Conservation (phyloP, 1,284 basidiomycete species). For the Phellopilus nigrolimitatus region DNA sequence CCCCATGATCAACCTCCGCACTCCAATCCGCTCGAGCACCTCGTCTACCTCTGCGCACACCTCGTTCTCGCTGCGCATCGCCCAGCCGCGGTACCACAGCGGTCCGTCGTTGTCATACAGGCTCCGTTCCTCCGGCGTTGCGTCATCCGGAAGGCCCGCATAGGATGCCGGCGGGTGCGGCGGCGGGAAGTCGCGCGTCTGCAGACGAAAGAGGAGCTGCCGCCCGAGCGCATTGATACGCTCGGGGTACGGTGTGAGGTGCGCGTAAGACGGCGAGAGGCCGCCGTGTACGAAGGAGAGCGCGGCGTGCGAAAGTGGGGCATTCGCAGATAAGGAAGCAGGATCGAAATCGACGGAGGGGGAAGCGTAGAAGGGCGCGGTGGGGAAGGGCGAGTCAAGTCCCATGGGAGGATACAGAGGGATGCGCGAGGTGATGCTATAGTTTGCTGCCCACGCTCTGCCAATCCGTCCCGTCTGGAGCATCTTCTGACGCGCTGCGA, state of each 20-base stretch:
- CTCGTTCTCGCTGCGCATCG: conserved; percentile 60
- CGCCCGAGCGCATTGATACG: conserved; percentile 71
- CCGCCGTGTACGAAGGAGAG: conserved; percentile 88
- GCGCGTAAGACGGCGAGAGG: conserved; percentile 66
- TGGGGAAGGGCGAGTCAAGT: conserved; percentile 50
- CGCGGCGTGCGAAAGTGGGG: conserved; percentile 67
- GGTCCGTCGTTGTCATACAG: conserved; percentile 78
- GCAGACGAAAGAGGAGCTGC: conserved; percentile 62
- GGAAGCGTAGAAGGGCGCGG: conserved; percentile 70
- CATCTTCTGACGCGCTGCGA: conserved; percentile 64
- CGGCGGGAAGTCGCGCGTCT: conserved; percentile 53
- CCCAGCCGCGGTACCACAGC: conserved; percentile 90
- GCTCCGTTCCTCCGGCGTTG: conserved; percentile 61
- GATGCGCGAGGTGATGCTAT: conserved; percentile 77
- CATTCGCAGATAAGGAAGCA: conserved; percentile 32
- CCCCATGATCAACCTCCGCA: conserved; percentile 86
- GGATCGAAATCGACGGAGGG: conserved; percentile 28
- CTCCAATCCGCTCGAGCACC: conserved; percentile 69
- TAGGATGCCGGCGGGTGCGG: conserved; percentile 82
- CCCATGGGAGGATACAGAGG: conserved; percentile 71
- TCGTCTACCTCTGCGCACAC: conserved; percentile 70
- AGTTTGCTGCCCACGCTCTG: conserved; percentile 81
- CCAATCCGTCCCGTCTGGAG: conserved; percentile 76
- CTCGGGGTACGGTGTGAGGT: conserved; percentile 75
- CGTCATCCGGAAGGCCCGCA: conserved; percentile 63